Conservation (phyloP, 139 green algal species). For the Chlorella sp. region DNA sequence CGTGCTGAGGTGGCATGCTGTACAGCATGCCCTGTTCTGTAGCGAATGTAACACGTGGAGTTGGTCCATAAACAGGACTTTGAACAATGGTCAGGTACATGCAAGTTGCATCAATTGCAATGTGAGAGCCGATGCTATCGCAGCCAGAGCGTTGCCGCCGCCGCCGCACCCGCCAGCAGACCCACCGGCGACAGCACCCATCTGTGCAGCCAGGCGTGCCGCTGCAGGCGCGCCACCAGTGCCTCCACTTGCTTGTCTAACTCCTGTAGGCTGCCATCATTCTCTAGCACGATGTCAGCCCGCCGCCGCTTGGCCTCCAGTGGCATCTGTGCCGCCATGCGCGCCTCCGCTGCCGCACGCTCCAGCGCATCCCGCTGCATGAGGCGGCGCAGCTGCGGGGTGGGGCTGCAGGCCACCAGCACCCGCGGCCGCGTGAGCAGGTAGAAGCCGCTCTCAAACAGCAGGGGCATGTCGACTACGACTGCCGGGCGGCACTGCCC, state of each 20-base stretch:
- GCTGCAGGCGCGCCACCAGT: not conserved
- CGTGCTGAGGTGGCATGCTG: no score
- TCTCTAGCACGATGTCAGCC: slow-evolving; percentile 70
- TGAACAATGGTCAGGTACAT: no score
- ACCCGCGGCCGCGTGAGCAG: slow-evolving; percentile 51
- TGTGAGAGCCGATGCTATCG: no score
- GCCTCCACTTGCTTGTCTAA: slow-evolving; percentile 29
- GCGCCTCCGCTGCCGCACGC: slow-evolving; percentile 48
- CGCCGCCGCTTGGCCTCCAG: slow-evolving; percentile 60
- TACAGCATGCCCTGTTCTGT: no score
- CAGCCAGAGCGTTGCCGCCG: not conserved
- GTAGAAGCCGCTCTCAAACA: slow-evolving; percentile 81
- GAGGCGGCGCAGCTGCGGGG: slow-evolving; percentile 67
- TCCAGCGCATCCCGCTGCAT: slow-evolving; percentile 62
- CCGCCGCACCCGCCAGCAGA: slow-evolving; percentile 12
- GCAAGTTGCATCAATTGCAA: no score
- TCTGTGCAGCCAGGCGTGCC: slow-evolving; percentile 26
- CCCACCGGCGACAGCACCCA: slow-evolving; percentile 35
- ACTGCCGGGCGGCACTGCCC: slow-evolving; percentile 50
- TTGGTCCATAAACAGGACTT: no score
- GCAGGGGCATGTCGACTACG: slow-evolving; percentile 88
- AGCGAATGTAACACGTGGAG: no score
- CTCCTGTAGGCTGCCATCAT: slow-evolving; percentile 54
- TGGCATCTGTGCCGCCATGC: slow-evolving; percentile 77
- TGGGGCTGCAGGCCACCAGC: slow-evolving; percentile 61